Evolutionary conservation across 495 filamentous ascomycete genomes (phyloP).

Genomic region (Penicillium atrosanguineum): DNA sequence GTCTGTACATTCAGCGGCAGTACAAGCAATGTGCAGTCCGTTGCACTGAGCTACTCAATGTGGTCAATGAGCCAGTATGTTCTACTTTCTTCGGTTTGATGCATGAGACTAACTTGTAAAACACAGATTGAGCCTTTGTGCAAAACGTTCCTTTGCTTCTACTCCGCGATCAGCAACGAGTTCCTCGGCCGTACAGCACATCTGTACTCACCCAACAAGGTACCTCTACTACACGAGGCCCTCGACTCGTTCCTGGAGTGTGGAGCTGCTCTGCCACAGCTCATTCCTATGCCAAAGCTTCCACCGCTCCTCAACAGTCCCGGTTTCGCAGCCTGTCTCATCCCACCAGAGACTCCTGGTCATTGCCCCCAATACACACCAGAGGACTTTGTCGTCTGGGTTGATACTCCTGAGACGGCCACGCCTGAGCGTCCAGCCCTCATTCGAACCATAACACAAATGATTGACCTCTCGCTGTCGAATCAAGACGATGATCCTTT

Average conservation of each 20-base stretch:
- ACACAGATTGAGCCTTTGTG: slow-evolving; percentile 38
- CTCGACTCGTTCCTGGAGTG: slow-evolving; percentile 30
- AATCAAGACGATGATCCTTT: slow-evolving; percentile 27
- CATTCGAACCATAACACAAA: slow-evolving; percentile 21
- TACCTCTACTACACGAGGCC: slow-evolving; percentile 33
- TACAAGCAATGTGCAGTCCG: slow-evolving; percentile 47
- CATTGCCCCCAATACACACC: not conserved
- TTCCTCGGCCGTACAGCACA: slow-evolving; percentile 40
- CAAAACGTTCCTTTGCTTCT: slow-evolving; percentile 43
- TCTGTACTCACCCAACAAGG: slow-evolving; percentile 39
- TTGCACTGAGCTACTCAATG: slow-evolving; percentile 28
- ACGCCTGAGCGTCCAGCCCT: slow-evolving; percentile 15
- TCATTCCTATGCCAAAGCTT: slow-evolving; percentile 10
- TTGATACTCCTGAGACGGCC: not conserved
- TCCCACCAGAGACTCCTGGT: not conserved
- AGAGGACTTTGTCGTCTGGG: not conserved
- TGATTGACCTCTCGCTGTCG: slow-evolving; percentile 25
- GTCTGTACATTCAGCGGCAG: slow-evolving; percentile 36
- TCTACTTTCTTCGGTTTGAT: not conserved
- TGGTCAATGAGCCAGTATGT: slow-evolving; percentile 29
- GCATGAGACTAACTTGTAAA: not conserved
- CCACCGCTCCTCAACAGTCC: not conserved
- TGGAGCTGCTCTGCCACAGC: slow-evolving; percentile 18
- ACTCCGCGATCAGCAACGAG: slow-evolving; percentile 46
- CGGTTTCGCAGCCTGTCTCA: not conserved